Conservation (phyloP, 345 rosid species). For the Salix dunnii region DNA sequence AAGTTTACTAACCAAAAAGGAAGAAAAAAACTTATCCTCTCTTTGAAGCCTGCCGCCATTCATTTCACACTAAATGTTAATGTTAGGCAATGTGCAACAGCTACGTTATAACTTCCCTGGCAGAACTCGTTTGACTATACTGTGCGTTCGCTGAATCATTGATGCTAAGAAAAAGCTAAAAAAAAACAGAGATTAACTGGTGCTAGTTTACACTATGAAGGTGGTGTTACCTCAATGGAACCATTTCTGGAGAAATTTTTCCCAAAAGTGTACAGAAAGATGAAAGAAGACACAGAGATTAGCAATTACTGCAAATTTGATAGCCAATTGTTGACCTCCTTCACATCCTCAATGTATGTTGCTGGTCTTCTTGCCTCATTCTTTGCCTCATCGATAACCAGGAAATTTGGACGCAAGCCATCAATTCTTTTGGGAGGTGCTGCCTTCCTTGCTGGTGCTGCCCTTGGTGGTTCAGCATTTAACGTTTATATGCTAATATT, state of each 20-base stretch:
- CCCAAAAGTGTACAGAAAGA: slow-evolving; percentile 46
- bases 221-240: slow-evolving; percentile 86
- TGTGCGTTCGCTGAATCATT: too few relatives aligned
- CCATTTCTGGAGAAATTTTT: slow-evolving; percentile 62
- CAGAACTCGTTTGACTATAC: too few relatives aligned
- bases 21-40: too few relatives aligned
- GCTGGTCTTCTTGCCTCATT: slow-evolving; percentile 32
- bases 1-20: too few relatives aligned
- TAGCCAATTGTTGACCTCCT: slow-evolving; percentile 32
- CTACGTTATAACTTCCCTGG: too few relatives aligned
- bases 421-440: slow-evolving; percentile 62
- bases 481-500: slow-evolving; percentile 62
- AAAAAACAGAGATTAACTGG: background rate
- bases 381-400: slow-evolving; percentile 53
- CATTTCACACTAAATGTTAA: too few relatives aligned
- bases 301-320: slow-evolving; percentile 43
- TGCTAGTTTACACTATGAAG: slow-evolving; percentile 23
- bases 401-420: slow-evolving; percentile 62
- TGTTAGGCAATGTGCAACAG: too few relatives aligned
- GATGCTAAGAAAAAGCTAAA: too few relatives aligned
- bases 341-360: slow-evolving; percentile 34
- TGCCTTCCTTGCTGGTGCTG: slow-evolving; percentile 67
- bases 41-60: too few relatives aligned
- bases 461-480: slow-evolving; percentile 63
- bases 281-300: slow-evolving; percentile 42